phyloP scores from a whole-genome alignment of 2,329 filamentous ascomycete species.

The Ciborinia camelliae region DNA sequence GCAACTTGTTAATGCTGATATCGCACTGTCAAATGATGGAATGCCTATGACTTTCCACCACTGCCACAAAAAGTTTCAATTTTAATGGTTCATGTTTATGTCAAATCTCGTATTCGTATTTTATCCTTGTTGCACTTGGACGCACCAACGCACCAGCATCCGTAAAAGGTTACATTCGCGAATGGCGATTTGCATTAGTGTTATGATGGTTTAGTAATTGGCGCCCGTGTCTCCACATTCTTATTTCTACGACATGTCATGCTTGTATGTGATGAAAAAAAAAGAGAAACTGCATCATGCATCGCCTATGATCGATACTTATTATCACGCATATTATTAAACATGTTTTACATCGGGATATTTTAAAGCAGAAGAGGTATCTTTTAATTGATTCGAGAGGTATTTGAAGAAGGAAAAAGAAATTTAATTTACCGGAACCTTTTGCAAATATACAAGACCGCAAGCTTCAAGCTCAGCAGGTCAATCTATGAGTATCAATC shows the following conservation, averaged over 20 bases:
- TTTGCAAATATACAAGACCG: neutral
- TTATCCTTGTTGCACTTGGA: neutral
- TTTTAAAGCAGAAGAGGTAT: neutral
- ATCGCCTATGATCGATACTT: neutral
- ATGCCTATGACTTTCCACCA: neutral
- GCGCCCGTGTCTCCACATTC: conserved; percentile 5
- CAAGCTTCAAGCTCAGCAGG: conserved; percentile 5
- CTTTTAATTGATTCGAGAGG: neutral
- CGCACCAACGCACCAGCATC: neutral
- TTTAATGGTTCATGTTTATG: neutral
- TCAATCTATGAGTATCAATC: neutral
- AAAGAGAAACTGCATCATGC: neutral
- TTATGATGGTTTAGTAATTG: neutral
- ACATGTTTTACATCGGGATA: neutral
- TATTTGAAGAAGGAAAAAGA: neutral
- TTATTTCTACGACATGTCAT: conserved; percentile 19
- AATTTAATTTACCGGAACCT: neutral
- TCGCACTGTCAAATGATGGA: neutral
- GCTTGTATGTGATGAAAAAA: neutral
- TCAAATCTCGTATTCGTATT: conserved; percentile 8
- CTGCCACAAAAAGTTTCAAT: neutral
- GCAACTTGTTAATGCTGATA: neutral
- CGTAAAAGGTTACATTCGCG: neutral
- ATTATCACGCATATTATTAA: neutral
- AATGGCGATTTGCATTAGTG: conserved; percentile 4